These are phyloP conservation scores for Didymella sp. DNA, from an alignment of 2,329 filamentous ascomycete species.

Conservation along the genomic window DNA sequence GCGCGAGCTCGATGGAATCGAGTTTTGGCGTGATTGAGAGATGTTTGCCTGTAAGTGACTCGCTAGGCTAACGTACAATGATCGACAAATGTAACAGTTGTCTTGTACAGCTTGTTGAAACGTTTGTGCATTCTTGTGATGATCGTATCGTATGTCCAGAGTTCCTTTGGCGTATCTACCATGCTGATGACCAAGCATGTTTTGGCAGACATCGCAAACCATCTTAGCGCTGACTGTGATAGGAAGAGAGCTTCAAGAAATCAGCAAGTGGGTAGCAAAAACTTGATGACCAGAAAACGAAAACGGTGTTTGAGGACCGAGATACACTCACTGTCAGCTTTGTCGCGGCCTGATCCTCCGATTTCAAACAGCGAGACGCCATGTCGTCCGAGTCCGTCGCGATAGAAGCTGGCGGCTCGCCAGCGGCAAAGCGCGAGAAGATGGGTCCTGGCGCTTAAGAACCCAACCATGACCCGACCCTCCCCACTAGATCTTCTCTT, in stretches of 20 bases:
- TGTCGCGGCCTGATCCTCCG: no score
- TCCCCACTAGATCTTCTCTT: no score
- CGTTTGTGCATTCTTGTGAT: neutral
- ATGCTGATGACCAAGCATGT: neutral
- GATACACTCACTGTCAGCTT: no score
- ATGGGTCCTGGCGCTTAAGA: neutral
- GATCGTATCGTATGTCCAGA: neutral
- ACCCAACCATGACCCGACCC: no score
- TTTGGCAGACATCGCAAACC: neutral
- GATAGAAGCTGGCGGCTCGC: neutral
- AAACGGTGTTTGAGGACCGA: no score
- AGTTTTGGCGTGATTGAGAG: neutral
- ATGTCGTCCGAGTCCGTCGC: neutral
- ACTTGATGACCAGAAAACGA: no score
- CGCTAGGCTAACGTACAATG: neutral
- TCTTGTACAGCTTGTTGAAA: neutral
- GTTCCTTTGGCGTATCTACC: constrained; percentile 1
- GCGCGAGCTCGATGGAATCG: neutral
- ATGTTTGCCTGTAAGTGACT: neutral
- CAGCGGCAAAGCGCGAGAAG: neutral
- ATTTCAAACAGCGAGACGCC: neutral
- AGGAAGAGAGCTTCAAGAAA: no score
- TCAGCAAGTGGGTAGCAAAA: no score
- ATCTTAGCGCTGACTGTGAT: no score
- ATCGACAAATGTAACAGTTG: constrained; percentile 1